Evolutionary conservation across 2,329 filamentous ascomycete species (phyloP), one percentile per base, ranked within the genome.

Genomic region (Aspergillus costaricaensis): DNA sequence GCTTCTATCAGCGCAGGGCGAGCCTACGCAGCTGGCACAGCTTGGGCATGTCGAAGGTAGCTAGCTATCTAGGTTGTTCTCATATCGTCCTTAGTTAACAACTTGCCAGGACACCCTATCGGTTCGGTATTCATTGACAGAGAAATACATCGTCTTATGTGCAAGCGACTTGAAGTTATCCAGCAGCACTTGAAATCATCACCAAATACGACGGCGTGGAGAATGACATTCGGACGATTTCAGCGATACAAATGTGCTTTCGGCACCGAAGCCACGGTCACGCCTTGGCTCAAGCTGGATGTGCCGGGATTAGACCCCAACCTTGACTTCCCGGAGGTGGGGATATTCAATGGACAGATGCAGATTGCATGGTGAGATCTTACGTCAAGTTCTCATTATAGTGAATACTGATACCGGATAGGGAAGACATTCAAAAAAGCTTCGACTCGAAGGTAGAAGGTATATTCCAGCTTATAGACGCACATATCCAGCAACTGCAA

Each of bases 71-170:
- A 19, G 38, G 19, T 36, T 55, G 32, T 15, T 14, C 2, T 36
- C 12, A 36, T 5, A 0, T 36, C 32, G 32, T 36, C 1, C 32
- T 12, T 27, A 21, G 19, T 38, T 59, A 30, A 57, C 9, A 21
- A 1, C 2, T 4, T 3, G 12, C 7, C 10, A 72, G 72, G 72
- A 39, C 65, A 65, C 48, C 67, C 69, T 2, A 79, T 78, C 5
- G 80, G 74, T 19, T 75, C 75, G 14, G 70, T 72, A 1, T 72
- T 75, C 47, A 74, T 76, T 36, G 74, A 76, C 51, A 66, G 71
- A 19, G 55, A 61, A 6, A 68, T 73, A 8, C 67, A 76, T 53
- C 63, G 68, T 10, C 51, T 71, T 0, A 61, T 75, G 43, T 55
- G 38, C 10, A 53, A 68, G 14, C 58, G 66, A 8, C 55, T 77